phyloP scores from a whole-genome alignment of 164 flowering plant genomes.

The Warburgia ugandensis region DNA sequence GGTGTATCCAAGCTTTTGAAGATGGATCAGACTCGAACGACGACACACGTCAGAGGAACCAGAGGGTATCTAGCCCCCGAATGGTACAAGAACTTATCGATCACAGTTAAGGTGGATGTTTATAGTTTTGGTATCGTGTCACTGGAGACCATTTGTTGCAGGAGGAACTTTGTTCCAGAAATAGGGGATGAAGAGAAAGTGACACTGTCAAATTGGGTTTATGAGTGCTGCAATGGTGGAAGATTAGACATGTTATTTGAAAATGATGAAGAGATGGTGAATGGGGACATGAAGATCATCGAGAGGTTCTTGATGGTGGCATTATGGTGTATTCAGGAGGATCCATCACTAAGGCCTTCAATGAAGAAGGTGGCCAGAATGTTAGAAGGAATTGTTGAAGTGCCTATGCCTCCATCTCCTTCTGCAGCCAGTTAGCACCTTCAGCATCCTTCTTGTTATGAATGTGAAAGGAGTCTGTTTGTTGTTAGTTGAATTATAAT shows the following conservation, averaged over 20 bases:
- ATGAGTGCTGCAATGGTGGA: conserved; percentile 14
- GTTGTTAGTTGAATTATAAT: too few species aligned
- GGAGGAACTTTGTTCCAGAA: conserved; percentile 9
- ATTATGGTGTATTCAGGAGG: conserved; percentile 43
- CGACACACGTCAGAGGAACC: conserved; percentile 13
- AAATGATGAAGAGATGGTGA: conserved; percentile 9
- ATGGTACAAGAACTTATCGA: conserved; percentile 24
- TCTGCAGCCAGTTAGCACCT: conserved; percentile 13
- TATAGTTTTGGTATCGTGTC: conserved; percentile 25
- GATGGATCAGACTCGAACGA: conserved; percentile 17
- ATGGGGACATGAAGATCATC: conserved; percentile 11
- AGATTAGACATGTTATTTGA: conserved; percentile 10
- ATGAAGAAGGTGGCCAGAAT: conserved; percentile 32
- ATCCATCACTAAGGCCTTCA: conserved; percentile 33
- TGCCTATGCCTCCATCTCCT: conserved; percentile 21
- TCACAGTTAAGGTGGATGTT: conserved; percentile 30
- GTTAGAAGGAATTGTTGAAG: conserved; percentile 34
- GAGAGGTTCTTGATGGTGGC: conserved; percentile 33
- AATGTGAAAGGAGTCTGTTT: too few species aligned
- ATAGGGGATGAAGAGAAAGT: background rate
- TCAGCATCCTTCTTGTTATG: too few species aligned
- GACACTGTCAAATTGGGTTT: conserved; percentile 19
- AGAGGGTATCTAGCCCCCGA: conserved; percentile 27
- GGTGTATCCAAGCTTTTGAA: conserved; percentile 23
- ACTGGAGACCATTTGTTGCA: conserved; percentile 21